Base-by-base conservation (phyloP, 2,329 filamentous ascomycete species). In the Aspergillus sojae region DNA sequence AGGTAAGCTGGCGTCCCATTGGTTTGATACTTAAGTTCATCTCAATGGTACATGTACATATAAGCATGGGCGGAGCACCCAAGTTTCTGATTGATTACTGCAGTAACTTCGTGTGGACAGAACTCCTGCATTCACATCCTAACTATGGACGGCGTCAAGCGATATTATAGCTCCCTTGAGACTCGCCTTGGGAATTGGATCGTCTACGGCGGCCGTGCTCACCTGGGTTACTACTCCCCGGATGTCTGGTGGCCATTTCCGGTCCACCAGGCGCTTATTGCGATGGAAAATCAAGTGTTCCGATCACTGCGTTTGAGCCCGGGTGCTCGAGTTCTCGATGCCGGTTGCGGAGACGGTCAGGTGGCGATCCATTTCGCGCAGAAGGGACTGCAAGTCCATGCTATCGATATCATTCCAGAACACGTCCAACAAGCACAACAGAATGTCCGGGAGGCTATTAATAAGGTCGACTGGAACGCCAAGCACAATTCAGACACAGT, bases 221-320 rank as follows among this genome's bases (percentile, higher is more conserved):
- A 86, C 68, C 84, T 82, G 63, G 82, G 82, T 1, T 82, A 79
- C 66, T 85, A 80, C 68, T 71, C 77, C 14, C 67, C 71, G 36
- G 79, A 77, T 62, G 79, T 78, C n/a, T 75, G 77, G 60, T 84
- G 76, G 75, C 82, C 83, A 0, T 83, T 85, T 60, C 82, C 83
- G 0, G 71, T 85, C 23, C 67, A 70, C 6, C 70, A 62, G 9
- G 74, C 78, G 5, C 75, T 83, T 45, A 74, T 81, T 28, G 72
- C 68, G n/a, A 85, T 86, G 84, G 83, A 86, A 65, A 79, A 83
- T 48, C 78, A 81, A 64, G 71, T 86, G 10, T 74, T 76, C 64
- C 69, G 72, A 21, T 73, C 71, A 1, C 68, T 85, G 11, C 67
- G 65, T 12, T 69, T 84, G 0, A 71, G 75, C 4, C 57, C 67